phyloP scores from a whole-genome alignment of 345 rosid genomes.

The Eucalyptus lansdowneana region DNA sequence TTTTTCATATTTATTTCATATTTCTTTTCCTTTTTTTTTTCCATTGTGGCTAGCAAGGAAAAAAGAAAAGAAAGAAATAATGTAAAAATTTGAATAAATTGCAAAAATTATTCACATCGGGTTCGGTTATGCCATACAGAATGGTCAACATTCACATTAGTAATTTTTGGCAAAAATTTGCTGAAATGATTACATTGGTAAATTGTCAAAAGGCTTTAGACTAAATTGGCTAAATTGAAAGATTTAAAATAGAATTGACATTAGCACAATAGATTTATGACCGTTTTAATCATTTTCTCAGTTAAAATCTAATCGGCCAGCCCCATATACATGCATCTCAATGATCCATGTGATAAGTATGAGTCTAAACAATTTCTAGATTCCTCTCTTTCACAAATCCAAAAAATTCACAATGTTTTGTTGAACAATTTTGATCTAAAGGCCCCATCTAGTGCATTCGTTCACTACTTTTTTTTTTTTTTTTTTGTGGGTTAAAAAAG shows the following conservation, averaged over 20 bases:
- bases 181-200: not conserved
- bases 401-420: not conserved
- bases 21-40: accelerated
- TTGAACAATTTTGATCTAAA: not conserved
- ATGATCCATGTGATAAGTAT: not conserved
- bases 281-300: not conserved
- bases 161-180: not conserved
- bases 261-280: not conserved
- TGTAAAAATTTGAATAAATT: not conserved
- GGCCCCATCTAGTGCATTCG: not conserved
- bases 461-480: not conserved
- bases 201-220: too few relatives aligned
- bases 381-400: not conserved
- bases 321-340: not conserved
- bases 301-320: not conserved
- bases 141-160: not conserved
- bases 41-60: not conserved
- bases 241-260: not conserved
- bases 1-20: not conserved
- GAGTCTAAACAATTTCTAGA: not conserved
- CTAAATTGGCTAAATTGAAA: too few relatives aligned
- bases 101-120: not conserved
- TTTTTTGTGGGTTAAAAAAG: too few relatives aligned
- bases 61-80: not conserved
- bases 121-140: accelerated